Evolutionary conservation across 306 rosid genomes (phyloP).

Genomic region (Glycyrrhiza uralensis): DNA sequence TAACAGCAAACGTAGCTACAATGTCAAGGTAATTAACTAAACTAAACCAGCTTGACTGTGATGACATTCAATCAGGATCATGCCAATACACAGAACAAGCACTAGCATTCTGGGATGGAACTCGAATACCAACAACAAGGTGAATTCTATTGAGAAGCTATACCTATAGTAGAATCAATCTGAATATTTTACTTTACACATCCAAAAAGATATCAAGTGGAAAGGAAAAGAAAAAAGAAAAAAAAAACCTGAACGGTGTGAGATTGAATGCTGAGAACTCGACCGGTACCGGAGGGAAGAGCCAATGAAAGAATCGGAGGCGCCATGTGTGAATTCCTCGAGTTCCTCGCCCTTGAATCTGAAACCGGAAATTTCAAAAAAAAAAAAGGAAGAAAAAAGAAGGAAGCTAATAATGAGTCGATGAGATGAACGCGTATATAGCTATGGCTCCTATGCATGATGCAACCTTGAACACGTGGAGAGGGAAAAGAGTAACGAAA

Average conservation of each 20-base stretch:
- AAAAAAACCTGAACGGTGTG: conserved; percentile 77
- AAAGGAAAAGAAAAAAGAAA: background rate
- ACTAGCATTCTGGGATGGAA: background rate
- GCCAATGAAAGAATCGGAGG: conserved; percentile 74
- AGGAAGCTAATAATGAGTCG: background rate
- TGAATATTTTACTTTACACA: background rate
- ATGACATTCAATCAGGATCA: background rate
- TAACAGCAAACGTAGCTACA: background rate
- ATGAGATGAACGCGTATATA: background rate
- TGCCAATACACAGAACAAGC: background rate
- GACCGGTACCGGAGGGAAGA: conserved; percentile 70
- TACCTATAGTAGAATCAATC: background rate
- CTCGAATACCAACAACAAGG: background rate
- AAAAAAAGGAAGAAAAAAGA: background rate
- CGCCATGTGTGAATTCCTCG: conserved; percentile 40
- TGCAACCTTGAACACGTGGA: background rate
- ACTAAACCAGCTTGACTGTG: background rate
- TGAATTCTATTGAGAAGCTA: background rate
- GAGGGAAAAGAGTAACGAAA: background rate
- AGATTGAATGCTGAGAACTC: conserved; percentile 81
- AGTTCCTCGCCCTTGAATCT: conserved; percentile 20
- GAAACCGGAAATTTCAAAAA: background rate
- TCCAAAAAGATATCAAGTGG: background rate
- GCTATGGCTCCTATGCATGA: background rate
- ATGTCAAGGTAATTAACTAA: conserved; percentile 4